A percentile compares a stretch with the other conserved stretches of the same genome.
Conservation (phyloP, 768 basidiomycete species). For the Amanita rubescens region DNA sequence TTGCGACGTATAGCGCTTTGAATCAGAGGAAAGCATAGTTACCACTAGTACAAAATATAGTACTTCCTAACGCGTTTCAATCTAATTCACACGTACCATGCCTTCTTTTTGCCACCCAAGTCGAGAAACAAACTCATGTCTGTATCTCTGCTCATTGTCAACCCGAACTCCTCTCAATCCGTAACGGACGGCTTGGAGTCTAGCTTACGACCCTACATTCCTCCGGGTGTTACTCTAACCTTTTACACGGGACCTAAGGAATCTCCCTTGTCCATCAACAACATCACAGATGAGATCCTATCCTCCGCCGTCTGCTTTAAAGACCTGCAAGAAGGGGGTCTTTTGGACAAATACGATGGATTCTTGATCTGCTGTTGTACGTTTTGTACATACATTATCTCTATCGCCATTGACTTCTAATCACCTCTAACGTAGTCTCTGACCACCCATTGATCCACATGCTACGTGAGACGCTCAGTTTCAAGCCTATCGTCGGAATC, state of each 20-base stretch:
- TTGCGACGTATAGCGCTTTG: constrained; percentile 26
- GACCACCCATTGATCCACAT: constrained; percentile 29
- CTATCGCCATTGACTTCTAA: not conserved
- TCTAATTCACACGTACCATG: too few species aligned
- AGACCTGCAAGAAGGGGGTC: constrained; percentile 19
- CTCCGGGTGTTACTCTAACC: constrained; percentile 20
- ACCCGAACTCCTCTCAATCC: constrained; percentile 29
- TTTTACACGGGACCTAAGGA: constrained; percentile 27
- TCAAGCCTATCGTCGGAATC: constrained; percentile 27
- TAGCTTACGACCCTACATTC: constrained; percentile 16
- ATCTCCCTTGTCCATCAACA: constrained; percentile 26
- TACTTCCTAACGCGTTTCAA: too few species aligned
- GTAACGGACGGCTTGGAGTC: constrained; percentile 25
- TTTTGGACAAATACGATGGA: constrained; percentile 25
- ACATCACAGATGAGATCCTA: constrained; percentile 23
- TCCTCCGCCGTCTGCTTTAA: constrained; percentile 23
- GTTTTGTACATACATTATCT: constrained; percentile 5
- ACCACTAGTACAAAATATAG: too few species aligned
- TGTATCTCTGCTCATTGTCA: constrained; percentile 25
- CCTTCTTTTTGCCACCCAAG: too few species aligned
- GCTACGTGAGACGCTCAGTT: constrained; percentile 24
- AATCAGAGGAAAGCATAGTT: constrained; percentile 24
- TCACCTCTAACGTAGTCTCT: constrained; percentile 19
- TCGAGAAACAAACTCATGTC: too few species aligned
- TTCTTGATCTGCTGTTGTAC: constrained; percentile 33